Conservation (phyloP, 768 basidiomycete species). For the Pleurotus ostreatus region DNA sequence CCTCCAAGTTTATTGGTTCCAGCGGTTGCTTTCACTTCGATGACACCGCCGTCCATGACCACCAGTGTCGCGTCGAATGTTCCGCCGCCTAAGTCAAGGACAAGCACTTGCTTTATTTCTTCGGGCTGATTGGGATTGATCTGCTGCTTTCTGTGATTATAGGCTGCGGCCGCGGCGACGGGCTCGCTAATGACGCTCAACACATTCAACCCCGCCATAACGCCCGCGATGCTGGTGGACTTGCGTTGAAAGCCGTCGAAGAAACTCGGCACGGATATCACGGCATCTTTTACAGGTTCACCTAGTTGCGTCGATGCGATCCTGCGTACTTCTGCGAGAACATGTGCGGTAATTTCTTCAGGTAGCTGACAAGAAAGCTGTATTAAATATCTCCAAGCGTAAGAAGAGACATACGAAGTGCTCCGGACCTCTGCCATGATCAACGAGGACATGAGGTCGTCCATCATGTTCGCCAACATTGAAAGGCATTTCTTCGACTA, state of each 20-base stretch:
- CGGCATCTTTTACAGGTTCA: slow-evolving; percentile 56
- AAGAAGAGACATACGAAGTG: slow-evolving; percentile 39
- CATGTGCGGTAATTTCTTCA: slow-evolving; percentile 68
- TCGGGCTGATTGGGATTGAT: slow-evolving; percentile 25
- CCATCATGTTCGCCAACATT: slow-evolving; percentile 37
- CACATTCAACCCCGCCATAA: slow-evolving; percentile 60
- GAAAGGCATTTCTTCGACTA: slow-evolving; percentile 50
- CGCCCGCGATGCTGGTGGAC: slow-evolving; percentile 67
- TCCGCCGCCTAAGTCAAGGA: slow-evolving; percentile 72
- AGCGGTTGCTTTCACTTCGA: slow-evolving; percentile 68
- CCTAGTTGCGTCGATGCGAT: slow-evolving; percentile 69
- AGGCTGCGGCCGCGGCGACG: slow-evolving; percentile 67
- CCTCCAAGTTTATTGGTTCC: slow-evolving; percentile 74
- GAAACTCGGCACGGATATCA: slow-evolving; percentile 51
- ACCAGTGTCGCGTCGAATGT: slow-evolving; percentile 73
- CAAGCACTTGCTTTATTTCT: slow-evolving; percentile 53
- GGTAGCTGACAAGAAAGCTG: slow-evolving; percentile 35
- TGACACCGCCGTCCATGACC: slow-evolving; percentile 64
- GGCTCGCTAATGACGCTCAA: slow-evolving; percentile 69
- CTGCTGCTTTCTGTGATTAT: slow-evolving; percentile 55
- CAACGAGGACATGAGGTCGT: slow-evolving; percentile 49
- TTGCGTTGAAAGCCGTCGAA: slow-evolving; percentile 63
- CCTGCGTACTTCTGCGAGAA: slow-evolving; percentile 67
- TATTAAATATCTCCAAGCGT: too few species aligned
- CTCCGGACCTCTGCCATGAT: slow-evolving; percentile 48